These are phyloP conservation scores for Lagenidium sp. DNA, from an alignment of 352 stramenopile genomes.

Conservation along the genomic window DNA sequence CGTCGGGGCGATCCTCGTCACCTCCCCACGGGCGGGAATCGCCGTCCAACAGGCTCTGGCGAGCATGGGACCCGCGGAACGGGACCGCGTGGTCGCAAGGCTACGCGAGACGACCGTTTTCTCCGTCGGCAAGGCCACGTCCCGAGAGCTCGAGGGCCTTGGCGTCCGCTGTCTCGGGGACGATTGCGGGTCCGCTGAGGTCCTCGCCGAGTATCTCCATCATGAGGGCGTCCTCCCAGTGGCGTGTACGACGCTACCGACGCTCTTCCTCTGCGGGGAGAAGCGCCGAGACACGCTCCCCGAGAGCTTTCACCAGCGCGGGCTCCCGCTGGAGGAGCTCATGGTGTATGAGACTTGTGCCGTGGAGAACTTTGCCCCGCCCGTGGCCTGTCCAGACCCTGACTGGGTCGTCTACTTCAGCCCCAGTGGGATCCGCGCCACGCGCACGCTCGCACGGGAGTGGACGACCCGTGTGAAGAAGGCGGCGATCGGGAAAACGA, in stretches of 20 bases:
- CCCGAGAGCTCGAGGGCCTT: constrained; percentile 39
- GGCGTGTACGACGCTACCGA: constrained; percentile 28
- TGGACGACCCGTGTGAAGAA: constrained; percentile 67
- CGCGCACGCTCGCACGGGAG: constrained; percentile 24
- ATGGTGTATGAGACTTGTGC: constrained; percentile 52
- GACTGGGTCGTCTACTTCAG: constrained; percentile 80
- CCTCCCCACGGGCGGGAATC: constrained; percentile 59
- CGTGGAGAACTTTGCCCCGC: constrained; percentile 33
- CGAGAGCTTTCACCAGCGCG: constrained; percentile 41
- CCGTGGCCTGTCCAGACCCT: constrained; percentile 21
- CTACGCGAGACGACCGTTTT: constrained; percentile 32
- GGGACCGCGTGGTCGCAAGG: constrained; percentile 12
- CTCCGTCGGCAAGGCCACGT: constrained; percentile 61
- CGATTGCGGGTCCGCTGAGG: constrained; percentile 56
- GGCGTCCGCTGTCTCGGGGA: constrained; percentile 51
- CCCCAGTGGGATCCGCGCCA: constrained; percentile 60
- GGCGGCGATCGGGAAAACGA: constrained; percentile 75
- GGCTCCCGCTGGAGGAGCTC: constrained; percentile 45
- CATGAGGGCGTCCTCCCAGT: constrained; percentile 25
- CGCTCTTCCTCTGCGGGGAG: constrained; percentile 69
- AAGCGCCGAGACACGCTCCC: constrained; percentile 56
- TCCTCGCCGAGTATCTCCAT: constrained; percentile 35
- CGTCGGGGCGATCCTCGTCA: constrained; percentile 59
- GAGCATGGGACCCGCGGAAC: constrained; percentile 10
- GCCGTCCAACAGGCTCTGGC: constrained; percentile 31